Base-by-base conservation (phyloP, 1,139 yeast species). In the Maudiozyma humilis region DNA sequence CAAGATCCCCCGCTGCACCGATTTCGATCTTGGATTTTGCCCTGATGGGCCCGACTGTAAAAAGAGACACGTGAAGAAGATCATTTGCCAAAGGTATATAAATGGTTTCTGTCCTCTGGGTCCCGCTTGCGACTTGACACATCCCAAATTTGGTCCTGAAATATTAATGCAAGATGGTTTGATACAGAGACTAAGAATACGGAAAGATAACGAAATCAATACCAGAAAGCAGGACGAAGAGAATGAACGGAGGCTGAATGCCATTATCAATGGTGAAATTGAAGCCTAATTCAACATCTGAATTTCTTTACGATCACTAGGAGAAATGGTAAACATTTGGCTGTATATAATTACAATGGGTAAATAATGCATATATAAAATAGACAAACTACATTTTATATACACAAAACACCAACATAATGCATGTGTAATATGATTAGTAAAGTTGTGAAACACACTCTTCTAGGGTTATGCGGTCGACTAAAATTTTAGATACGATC, bases 1-100 rank as follows among this genome's bases (percentile, higher is more conserved):
- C 56, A 86, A 85, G 63, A 79, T 88, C 18, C 95, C 96, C 0
- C 85, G 82, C 48, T 91, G 99, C 60, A 75, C 75, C 40, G 83
- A 83, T 57, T 91, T 88, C 62, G 80, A 82, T 45, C 71, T 77
- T 55, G 99, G 98, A 0, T 91, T 87, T 60, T 91, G 99, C 67
- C 87, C 88, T 13, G 84, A 81, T 51, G 99, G 99, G 0, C 95
- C 96, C 5, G 73, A 73, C 36, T 91, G 99, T 65, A 72, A 78
- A 12, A 80, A 80, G 55, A 75, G 96, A 54, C 99, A 93, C 60
- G 75, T 87, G 6, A 71, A 91, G 49, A 81, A 81, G 56, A 73
- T 74, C 12, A 30, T 87, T 54, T 93, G 99, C 66, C 89, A 85
- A n/a, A 67, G 81, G 46, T 93, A 79, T 63, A 61, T 93, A 44